Percentiles rank a stretch among this genome's conserved stretches.
phyloP scores from a whole-genome alignment of 1,284 basidiomycete genomes.

The Trichosporon sp. region DNA sequence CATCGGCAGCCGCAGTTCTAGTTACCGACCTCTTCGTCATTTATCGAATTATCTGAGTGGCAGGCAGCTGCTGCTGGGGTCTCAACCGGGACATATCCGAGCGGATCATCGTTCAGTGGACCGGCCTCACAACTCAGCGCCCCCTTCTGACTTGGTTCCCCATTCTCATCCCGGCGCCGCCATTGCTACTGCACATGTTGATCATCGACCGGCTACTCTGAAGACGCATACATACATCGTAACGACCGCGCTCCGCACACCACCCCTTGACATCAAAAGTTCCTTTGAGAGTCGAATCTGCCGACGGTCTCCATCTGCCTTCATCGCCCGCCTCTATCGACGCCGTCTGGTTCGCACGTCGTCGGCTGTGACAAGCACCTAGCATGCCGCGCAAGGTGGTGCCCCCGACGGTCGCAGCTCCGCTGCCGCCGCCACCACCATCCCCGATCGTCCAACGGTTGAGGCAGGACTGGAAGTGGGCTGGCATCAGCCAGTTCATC shows the following conservation, averaged over 20 bases:
- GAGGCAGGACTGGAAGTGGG: constrained; percentile 49
- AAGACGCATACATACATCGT: background rate
- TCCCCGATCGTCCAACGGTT: constrained; percentile 45
- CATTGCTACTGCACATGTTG: background rate
- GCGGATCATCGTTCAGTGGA: background rate
- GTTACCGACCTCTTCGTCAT: background rate
- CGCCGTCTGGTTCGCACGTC: too few species aligned
- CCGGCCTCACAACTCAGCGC: background rate
- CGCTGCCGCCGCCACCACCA: constrained; percentile 34
- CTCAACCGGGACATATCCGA: background rate
- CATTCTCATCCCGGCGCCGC: background rate
- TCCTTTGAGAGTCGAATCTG: background rate
- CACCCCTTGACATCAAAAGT: background rate
- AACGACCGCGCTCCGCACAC: background rate
- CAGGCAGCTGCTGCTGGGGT: background rate
- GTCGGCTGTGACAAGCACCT: too few species aligned
- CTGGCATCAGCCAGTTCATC: constrained; percentile 48
- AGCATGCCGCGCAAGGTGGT: constrained; percentile 34
- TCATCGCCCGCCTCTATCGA: too few species aligned
- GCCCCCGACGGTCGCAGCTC: constrained; percentile 16
- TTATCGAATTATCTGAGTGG: background rate
- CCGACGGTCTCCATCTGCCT: too few species aligned
- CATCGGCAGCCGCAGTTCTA: background rate
- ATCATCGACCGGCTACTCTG: background rate
- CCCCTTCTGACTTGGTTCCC: background rate